Percentiles rank a stretch among this genome's conserved stretches.
Evolutionary conservation across 495 filamentous ascomycete genomes (phyloP).

Genomic region (Staphylotrichum longicolle): DNA sequence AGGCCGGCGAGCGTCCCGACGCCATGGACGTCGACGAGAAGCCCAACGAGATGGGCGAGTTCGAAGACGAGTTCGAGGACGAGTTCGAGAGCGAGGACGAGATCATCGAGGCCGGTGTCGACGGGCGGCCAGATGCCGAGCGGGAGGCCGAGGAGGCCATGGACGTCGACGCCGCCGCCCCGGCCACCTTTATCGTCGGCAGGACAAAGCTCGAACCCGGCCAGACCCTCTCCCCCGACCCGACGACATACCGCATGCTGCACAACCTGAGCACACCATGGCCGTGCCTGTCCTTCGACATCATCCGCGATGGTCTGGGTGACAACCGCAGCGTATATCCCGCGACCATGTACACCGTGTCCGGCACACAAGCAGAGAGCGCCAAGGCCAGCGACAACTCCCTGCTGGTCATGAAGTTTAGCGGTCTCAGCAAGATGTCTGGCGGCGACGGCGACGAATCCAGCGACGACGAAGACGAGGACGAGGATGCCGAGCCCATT

Average conservation of each 20-base stretch:
- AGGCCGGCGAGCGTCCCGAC: conserved; percentile 65
- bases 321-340: conserved; percentile 88
- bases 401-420: conserved; percentile 92
- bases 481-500: conserved; percentile 84
- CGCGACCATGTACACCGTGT: conserved; percentile 87
- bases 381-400: conserved; percentile 78
- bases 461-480: conserved; percentile 71
- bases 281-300: conserved; percentile 96
- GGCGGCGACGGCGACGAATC: conserved; percentile 57
- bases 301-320: conserved; percentile 82
- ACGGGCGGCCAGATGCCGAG: conserved; percentile 89
- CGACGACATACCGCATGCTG: conserved; percentile 92
- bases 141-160: conserved; percentile 85
- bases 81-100: conserved; percentile 97
- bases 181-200: conserved; percentile 82
- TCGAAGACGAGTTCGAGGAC: conserved; percentile 95
- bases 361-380: conserved; percentile 86
- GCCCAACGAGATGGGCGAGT: conserved; percentile 71
- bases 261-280: conserved; percentile 88
- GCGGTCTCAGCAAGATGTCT: conserved; percentile 82
- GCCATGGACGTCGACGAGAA: conserved; percentile 54
- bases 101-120: conserved; percentile 89
- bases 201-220: conserved; percentile 81
- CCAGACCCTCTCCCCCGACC: conserved; percentile 85
- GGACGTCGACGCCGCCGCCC: conserved; percentile 75